Conservation (phyloP, 768 basidiomycete genomes). For the Mycena maculata region DNA sequence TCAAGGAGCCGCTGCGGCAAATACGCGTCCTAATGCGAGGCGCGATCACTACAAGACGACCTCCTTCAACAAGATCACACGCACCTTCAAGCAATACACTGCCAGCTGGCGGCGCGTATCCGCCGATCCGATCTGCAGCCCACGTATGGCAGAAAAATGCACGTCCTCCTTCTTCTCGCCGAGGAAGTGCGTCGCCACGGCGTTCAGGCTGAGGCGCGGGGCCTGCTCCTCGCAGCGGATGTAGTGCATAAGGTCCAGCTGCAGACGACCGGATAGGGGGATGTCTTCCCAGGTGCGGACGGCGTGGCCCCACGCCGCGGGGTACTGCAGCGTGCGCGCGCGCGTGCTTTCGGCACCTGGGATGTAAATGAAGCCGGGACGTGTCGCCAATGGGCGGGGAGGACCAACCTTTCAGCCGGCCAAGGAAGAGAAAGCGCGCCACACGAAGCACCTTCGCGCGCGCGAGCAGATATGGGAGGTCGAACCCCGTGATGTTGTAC, state of each 20-base stretch:
- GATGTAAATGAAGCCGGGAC: not conserved
- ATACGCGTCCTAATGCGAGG: slow-evolving; percentile 29
- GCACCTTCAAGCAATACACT: slow-evolving; percentile 36
- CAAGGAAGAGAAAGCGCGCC: slow-evolving; percentile 5
- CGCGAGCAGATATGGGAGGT: slow-evolving; percentile 30
- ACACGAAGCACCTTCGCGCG: slow-evolving; percentile 27
- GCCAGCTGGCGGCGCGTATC: slow-evolving; percentile 30
- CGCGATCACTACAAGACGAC: not conserved
- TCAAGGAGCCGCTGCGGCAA: slow-evolving; percentile 27
- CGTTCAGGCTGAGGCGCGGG: slow-evolving; percentile 14
- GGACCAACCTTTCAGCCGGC: slow-evolving; percentile 13
- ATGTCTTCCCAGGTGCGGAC: slow-evolving; percentile 12
- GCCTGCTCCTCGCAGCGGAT: slow-evolving; percentile 2
- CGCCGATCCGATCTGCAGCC: slow-evolving; percentile 25
- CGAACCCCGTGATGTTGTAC: slow-evolving; percentile 33
- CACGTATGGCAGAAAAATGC: slow-evolving; percentile 25
- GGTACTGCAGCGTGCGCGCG: not conserved
- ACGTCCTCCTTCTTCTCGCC: slow-evolving; percentile 37
- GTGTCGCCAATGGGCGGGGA: not conserved
- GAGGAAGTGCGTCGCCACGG: slow-evolving; percentile 22
- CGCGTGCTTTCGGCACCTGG: not conserved
- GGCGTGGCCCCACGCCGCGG: not conserved
- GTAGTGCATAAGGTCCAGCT: slow-evolving; percentile 29
- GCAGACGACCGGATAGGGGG: slow-evolving; percentile 19
- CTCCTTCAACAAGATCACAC: not conserved